phyloP scores from a whole-genome alignment of 2,329 filamentous ascomycete genomes.

The Apiospora kogelbergensis region DNA sequence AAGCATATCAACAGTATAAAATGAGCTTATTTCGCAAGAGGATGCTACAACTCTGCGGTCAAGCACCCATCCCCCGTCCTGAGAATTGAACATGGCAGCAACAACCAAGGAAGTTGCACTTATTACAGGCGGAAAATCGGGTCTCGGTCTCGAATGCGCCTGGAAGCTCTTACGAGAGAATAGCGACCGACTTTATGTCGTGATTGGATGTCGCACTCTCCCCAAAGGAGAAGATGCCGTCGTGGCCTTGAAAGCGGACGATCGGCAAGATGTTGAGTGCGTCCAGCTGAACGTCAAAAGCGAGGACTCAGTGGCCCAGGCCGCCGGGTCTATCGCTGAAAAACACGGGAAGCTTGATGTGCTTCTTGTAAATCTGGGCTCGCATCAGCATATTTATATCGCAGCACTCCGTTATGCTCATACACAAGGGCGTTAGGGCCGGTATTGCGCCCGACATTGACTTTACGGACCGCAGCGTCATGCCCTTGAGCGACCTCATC shows the following conservation, averaged over 20 bases:
- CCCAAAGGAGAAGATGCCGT: not conserved
- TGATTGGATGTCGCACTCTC: slow-evolving; percentile 8
- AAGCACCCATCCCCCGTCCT: not conserved
- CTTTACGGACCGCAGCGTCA: slow-evolving; percentile 1
- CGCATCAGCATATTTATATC: not conserved
- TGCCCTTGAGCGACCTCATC: not conserved
- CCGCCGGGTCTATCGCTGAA: not conserved
- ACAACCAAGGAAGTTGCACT: slow-evolving; percentile 8
- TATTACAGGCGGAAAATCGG: slow-evolving; percentile 9
- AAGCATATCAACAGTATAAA: not conserved
- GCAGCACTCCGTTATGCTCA: not conserved
- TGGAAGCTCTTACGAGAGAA: not conserved
- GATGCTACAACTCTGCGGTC: not conserved
- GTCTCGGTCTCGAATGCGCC: not conserved
- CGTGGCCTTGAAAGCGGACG: not conserved
- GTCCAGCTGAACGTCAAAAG: slow-evolving; percentile 1
- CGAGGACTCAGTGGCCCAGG: slow-evolving; percentile 4
- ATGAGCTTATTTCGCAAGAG: not conserved
- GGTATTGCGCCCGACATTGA: slow-evolving; percentile 4
- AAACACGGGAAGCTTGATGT: slow-evolving; percentile 1
- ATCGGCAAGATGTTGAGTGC: not conserved
- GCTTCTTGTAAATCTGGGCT: not conserved
- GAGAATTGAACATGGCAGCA: not conserved
- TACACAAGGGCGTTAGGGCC: not conserved
- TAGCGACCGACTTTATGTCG: not conserved